Percentiles rank a stretch among this genome's conserved stretches.
Conservation (phyloP, 495 filamentous ascomycete genomes). For the Aspergillus sclerotiicarbonarius region DNA sequence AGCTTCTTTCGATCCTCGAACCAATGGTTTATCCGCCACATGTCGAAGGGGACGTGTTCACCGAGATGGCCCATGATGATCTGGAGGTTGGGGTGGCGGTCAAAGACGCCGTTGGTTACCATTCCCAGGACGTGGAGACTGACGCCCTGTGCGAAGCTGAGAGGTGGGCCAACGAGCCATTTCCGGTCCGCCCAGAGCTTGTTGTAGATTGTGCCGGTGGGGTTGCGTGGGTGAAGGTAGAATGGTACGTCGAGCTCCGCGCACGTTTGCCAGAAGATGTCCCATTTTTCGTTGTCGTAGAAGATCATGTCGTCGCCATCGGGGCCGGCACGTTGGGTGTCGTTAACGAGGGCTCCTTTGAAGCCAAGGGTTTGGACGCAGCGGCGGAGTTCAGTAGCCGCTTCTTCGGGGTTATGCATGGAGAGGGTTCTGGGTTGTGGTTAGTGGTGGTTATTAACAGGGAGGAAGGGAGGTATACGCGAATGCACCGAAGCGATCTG, state of each 20-base stretch:
- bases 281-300: constrained; percentile 56
- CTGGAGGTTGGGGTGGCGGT: constrained; percentile 53
- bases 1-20: constrained; percentile 47
- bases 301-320: constrained; percentile 57
- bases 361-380: constrained; percentile 56
- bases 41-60: constrained; percentile 62
- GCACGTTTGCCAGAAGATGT: constrained; percentile 56
- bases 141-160: constrained; percentile 51
- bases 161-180: constrained; percentile 44
- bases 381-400: constrained; percentile 53
- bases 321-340: constrained; percentile 48
- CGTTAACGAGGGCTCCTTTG: constrained; percentile 59
- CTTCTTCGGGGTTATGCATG: constrained; percentile 56
- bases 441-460: constrained; percentile 4
- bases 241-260: constrained; percentile 61
- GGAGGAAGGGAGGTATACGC: constrained; percentile 30
- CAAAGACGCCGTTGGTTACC: constrained; percentile 53
- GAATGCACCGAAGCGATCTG: constrained; percentile 57
- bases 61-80: constrained; percentile 67
- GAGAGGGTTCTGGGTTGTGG: constrained; percentile 37
- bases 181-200: constrained; percentile 51
- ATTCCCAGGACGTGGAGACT: constrained; percentile 50
- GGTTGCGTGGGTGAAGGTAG: constrained; percentile 59
- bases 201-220: constrained; percentile 48
- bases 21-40: constrained; percentile 63